Evolutionary conservation across 352 stramenopile species (phyloP).

Genomic region (Globisporangium iwayamae): DNA sequence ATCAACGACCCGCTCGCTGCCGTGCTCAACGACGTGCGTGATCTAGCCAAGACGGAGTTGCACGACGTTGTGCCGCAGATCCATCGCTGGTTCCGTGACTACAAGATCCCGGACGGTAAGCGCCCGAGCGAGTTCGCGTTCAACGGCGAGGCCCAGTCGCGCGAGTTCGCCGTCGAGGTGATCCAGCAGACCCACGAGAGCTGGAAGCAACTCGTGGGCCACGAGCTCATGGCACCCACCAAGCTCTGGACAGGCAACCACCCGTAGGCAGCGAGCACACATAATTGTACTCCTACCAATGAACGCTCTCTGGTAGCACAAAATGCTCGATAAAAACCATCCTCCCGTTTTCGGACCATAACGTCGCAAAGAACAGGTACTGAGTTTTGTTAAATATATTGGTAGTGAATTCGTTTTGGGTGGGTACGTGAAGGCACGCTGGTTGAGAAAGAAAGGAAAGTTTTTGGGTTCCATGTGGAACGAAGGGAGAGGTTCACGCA

Average conservation of each 20-base stretch:
- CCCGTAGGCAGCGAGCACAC: not conserved
- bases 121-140: conserved; percentile 98
- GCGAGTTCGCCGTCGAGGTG: conserved; percentile 87
- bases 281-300: too few relatives aligned
- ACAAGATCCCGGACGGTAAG: conserved; percentile 99
- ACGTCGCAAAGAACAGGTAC: not conserved
- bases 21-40: conserved; percentile 93
- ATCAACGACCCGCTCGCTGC: conserved; percentile 93
- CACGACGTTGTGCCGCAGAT: conserved; percentile 66
- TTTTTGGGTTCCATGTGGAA: not conserved
- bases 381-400: conserved; percentile 19
- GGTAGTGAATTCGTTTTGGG: conserved; percentile 1
- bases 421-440: not conserved
- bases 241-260: conserved; percentile 69
- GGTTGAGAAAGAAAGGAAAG: conserved; percentile 1
- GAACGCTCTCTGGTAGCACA: too few relatives aligned
- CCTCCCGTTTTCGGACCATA: not conserved
- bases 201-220: conserved; percentile 80
- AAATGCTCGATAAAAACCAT: not conserved
- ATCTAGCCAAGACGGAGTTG: conserved; percentile 65
- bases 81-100: conserved; percentile 98
- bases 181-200: conserved; percentile 88
- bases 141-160: conserved; percentile 89
- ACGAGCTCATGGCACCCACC: conserved; percentile 36
- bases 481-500: not conserved